A percentile compares a stretch with the other conserved stretches of the same genome.
Evolutionary conservation across 495 filamentous ascomycete genomes (phyloP).

Genomic region (Thozetella sp.): DNA sequence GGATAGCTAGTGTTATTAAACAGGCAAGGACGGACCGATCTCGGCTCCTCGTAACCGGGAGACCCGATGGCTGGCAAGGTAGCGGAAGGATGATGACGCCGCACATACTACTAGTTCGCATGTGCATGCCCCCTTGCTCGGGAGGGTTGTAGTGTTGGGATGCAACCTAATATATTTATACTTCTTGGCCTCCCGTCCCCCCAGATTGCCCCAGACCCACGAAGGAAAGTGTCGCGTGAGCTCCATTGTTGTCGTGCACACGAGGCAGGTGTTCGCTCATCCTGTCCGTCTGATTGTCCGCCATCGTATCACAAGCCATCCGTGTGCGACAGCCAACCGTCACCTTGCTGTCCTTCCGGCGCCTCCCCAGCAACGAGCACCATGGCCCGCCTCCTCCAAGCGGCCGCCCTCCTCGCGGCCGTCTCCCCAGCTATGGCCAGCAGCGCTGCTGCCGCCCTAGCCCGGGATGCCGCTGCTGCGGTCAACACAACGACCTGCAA

Average conservation of each 20-base stretch:
- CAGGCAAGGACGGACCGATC: no score
- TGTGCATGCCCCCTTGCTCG: no score
- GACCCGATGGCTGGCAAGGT: background rate
- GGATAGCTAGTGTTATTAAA: no score
- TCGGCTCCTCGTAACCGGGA: background rate
- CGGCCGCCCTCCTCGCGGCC: background rate
- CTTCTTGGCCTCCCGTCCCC: background rate
- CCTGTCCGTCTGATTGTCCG: no score
- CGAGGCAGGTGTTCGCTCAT: background rate
- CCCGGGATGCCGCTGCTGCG: background rate
- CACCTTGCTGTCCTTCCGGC: no score
- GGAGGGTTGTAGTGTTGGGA: background rate
- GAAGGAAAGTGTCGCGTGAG: background rate
- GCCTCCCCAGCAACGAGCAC: background rate
- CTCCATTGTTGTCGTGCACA: background rate
- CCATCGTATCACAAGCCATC: no score
- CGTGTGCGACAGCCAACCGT: no score
- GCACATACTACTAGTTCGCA: background rate
- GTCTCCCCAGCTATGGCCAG: background rate
- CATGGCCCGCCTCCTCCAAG: background rate
- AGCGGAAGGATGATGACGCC: background rate
- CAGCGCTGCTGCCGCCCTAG: background rate
- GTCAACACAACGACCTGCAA: conserved; percentile 40
- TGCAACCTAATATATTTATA: background rate
- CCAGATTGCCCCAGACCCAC: background rate